phyloP scores from a whole-genome alignment of 2,329 filamentous ascomycete species.

The Sporothrix globosa region DNA sequence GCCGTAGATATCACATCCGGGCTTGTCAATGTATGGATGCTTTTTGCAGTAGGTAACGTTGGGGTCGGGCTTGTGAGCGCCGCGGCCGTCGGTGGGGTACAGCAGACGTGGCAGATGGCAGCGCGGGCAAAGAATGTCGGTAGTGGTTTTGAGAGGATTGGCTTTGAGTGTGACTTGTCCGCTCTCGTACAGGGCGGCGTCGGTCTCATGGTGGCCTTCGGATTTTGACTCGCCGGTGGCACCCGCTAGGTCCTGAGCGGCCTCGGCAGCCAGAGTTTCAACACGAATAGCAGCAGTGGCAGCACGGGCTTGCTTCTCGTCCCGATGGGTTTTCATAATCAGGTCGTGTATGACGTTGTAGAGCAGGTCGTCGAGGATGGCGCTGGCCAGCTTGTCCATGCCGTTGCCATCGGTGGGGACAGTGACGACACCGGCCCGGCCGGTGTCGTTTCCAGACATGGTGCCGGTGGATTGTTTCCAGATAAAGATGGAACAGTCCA shows the following conservation, averaged over 20 bases:
- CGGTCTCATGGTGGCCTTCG: conserved; percentile 64
- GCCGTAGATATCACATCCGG: conserved; percentile 78
- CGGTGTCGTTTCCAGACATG: conserved; percentile 44
- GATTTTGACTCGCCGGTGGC: conserved; percentile 58
- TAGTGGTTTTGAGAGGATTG: conserved; percentile 71
- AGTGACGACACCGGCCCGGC: conserved; percentile 62
- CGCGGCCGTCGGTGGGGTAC: conserved; percentile 71
- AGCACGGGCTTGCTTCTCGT: conserved; percentile 75
- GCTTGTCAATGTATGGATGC: conserved; percentile 74
- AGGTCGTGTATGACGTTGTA: conserved; percentile 78
- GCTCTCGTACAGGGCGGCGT: conserved; percentile 71
- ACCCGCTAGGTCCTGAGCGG: conserved; percentile 51
- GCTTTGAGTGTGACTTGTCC: conserved; percentile 69
- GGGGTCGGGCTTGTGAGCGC: conserved; percentile 66
- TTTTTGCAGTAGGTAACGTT: conserved; percentile 76
- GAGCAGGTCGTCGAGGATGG: conserved; percentile 73
- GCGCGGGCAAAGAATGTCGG: conserved; percentile 72
- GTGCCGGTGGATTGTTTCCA: neutral
- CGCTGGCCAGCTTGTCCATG: conserved; percentile 63
- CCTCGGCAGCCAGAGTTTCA: conserved; percentile 63
- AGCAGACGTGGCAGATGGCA: conserved; percentile 75
- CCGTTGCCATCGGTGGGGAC: conserved; percentile 55
- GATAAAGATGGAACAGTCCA: neutral
- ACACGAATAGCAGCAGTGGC: conserved; percentile 66
- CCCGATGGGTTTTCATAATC: conserved; percentile 72